phyloP scores from a whole-genome alignment of 1,139 yeast genomes.

The Wickerhamiella infanticola region DNA sequence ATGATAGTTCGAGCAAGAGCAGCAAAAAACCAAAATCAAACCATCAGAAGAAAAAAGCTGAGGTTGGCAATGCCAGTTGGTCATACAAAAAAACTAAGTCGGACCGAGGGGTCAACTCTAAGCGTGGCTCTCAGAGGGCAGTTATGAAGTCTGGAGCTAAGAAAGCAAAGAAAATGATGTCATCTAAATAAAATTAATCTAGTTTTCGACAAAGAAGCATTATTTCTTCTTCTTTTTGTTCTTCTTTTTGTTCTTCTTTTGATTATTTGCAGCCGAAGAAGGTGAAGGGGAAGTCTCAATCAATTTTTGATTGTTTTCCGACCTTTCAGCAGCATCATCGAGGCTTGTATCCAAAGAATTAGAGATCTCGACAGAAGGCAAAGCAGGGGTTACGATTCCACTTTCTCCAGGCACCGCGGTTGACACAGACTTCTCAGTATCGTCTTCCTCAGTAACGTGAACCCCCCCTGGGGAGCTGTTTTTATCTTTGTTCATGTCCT shows the following conservation, averaged over 20 bases:
- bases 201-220: not conserved
- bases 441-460: too few relatives aligned
- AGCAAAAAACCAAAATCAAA: constrained; percentile 11
- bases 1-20: constrained; percentile 32
- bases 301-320: too few relatives aligned
- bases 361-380: too few relatives aligned
- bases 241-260: constrained; percentile 9
- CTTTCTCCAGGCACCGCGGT: too few relatives aligned
- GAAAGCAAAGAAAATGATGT: constrained; percentile 6
- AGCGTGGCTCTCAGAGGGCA: constrained; percentile 14
- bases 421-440: too few relatives aligned
- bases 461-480: too few relatives aligned
- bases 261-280: not conserved
- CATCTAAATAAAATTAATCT: not conserved
- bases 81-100: constrained; percentile 15
- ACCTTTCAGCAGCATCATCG: too few relatives aligned
- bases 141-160: constrained; percentile 12
- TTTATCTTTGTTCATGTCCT: too few relatives aligned
- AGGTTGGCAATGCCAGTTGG: constrained; percentile 12
- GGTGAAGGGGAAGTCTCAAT: too few relatives aligned
- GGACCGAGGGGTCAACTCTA: constrained; percentile 12
- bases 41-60: constrained; percentile 12
- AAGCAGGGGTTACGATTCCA: too few relatives aligned
- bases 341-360: too few relatives aligned
- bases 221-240: constrained; percentile 10